Base-by-base conservation (phyloP, 495 filamentous ascomycete species). In the Lasiosphaeria ovina region DNA sequence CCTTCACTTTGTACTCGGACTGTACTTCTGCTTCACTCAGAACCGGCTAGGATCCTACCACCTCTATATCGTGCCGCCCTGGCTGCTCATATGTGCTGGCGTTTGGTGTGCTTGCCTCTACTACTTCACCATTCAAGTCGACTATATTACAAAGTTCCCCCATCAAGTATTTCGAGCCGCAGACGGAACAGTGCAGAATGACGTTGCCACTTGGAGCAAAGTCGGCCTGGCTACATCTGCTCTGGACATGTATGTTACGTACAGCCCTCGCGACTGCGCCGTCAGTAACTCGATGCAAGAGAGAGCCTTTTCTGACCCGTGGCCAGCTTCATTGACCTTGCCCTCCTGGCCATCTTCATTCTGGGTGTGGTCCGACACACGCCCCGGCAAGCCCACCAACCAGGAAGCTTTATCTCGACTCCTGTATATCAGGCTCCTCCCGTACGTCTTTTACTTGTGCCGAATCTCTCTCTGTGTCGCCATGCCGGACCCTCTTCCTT, bases 1-100 rank as follows among this genome's bases (percentile, higher is more conserved):
- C 16, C 38, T 71, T 0, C 64, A 69, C 44, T 47, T 69, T n/a
- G 33, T 67, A 8, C 58, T 71, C 3, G 63, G 60, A 12, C 24
- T 69, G 4, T 69, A 63, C 48, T 48, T 60, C 42, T 65, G 56
- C 58, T 38, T 66, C 44, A 50, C 54, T 11, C 50, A 51, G 55
- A 42, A 60, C 40, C 38, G 35, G 34, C 55, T 52, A 3, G 48
- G 60, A 14, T n/a, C 49, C n/a, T 40, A 57, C n/a, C 62, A 65
- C 33, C 34, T 55, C 3, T 57, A 40, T 54, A 54, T 62, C 49
- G 32, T 62, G 11, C 55, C 58, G 2, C 11, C 38, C 2, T 62
- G 51, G 47, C 54, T 66, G 3, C n/a, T 59, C n/a, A 34, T 44
- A 24, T 56, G 62, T 47, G 58, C 57, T 3, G 66, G 62, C 3